Percentiles rank a stretch among this genome's conserved stretches.
Evolutionary conservation across 163 green algal genomes (phyloP).

Genomic region (Chlamydomonas reinhardtii): DNA sequence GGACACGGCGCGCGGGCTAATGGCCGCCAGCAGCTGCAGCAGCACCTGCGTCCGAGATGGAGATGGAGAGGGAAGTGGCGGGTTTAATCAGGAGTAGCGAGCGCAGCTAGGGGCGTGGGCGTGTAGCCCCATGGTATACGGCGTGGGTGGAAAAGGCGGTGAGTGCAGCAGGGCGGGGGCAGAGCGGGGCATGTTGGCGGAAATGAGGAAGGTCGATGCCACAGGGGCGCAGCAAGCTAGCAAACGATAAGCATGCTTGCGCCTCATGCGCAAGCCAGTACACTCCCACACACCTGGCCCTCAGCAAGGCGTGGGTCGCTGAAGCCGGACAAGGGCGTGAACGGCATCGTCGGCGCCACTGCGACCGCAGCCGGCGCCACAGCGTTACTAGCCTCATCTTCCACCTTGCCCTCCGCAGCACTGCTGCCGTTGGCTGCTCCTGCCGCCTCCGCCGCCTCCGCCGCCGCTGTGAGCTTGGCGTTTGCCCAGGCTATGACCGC

Average conservation of each 20-base stretch:
- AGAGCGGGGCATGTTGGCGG: too few species aligned
- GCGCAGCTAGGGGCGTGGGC: too few species aligned
- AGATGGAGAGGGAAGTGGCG: too few species aligned
- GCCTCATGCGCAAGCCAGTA: too few species aligned
- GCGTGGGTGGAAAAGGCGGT: too few species aligned
- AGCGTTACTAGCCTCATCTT: neutral
- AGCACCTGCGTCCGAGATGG: constrained; percentile 7
- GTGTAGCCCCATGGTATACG: too few species aligned
- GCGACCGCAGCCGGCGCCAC: neutral
- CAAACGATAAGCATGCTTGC: too few species aligned
- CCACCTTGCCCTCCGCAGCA: neutral
- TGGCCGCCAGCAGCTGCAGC: constrained; percentile 63
- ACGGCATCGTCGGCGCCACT: neutral
- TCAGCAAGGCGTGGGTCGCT: constrained; percentile 47
- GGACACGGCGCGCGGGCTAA: constrained; percentile 61
- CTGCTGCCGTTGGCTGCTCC: neutral
- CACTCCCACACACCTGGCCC: constrained; percentile 11
- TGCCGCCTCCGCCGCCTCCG: neutral
- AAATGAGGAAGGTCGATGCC: too few species aligned
- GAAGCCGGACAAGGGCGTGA: constrained; percentile 28
- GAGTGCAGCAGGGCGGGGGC: too few species aligned
- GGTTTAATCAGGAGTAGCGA: too few species aligned
- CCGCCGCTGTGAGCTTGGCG: neutral
- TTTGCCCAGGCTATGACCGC: constrained; percentile 41
- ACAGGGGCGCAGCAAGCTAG: too few species aligned